Evolutionary conservation across 257 asterid species (phyloP), one percentile per base, ranked within the genome.

Genomic region (Gynochthodes officinalis): DNA sequence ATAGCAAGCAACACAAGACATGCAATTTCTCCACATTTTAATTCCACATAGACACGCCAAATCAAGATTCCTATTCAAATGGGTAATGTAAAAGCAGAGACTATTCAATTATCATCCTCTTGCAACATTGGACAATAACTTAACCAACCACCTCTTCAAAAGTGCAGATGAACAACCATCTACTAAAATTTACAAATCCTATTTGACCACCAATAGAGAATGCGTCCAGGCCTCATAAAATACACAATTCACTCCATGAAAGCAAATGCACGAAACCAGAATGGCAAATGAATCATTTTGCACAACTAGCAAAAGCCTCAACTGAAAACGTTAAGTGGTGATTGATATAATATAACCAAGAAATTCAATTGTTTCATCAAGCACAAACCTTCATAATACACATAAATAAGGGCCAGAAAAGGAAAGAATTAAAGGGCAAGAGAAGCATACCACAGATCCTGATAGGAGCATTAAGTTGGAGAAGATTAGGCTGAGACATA

Each of bases 401-500:
- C n/a, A n/a, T n/a, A n/a, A n/a, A n/a, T n/a, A n/a, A n/a, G n/a
- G n/a, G n/a, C n/a, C n/a, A 11, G 5, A 35, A 57, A 52, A 49
- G 15, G 25, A 6, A 35, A 25, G 21, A 15, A 44, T 1, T 64
- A 44, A n/a, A 27, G 2, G 44, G 53, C 4, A 15, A 46, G 63
- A 71, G 44, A 28, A 75, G 43, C 71, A 23, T 68, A 92, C 96
- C 98, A 50, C 98, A 88, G 84, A 90, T 90, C 91, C 84, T 90
- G 83, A 92, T 68, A 5, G 98, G 98, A 62, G 96, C 96, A 12
- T 35, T 84, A 72, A 92, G 73, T 60, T 78, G 82, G 46, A 92
- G 90, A 71, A 92, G 94, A 81, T 60, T 87, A 76, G 96, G 94
- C 64, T 90, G 91, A 70, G 96, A 86, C 19, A 90, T 87, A 72